phyloP scores from a whole-genome alignment of 2,329 filamentous ascomycete species.

The Trichophyton simii region DNA sequence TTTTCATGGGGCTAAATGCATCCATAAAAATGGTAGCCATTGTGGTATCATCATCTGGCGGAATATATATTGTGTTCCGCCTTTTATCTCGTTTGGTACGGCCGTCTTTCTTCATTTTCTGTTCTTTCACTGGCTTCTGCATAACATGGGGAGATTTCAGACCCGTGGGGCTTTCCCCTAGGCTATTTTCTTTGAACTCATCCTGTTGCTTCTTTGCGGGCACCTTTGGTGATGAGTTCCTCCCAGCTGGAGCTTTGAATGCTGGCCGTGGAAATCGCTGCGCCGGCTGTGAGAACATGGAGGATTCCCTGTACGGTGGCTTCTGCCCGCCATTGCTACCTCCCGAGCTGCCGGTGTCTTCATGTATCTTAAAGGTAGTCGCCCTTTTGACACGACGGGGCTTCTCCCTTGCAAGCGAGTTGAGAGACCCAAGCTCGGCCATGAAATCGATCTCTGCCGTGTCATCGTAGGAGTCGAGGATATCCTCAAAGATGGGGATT shows the following conservation, averaged over 20 bases:
- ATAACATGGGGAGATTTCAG: constrained; percentile 7
- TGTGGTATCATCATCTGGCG: constrained; percentile 31
- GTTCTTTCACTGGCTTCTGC: constrained; percentile 13
- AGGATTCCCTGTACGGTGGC: constrained; percentile 18
- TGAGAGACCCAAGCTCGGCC: constrained; percentile 23
- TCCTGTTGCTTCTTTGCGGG: constrained; percentile 5
- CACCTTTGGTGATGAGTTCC: constrained; percentile 14
- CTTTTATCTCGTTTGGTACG: constrained; percentile 23
- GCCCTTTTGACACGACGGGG: constrained; percentile 21
- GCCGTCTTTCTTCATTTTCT: constrained; percentile 10
- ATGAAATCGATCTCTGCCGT: constrained; percentile 32
- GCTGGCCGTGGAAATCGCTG: constrained; percentile 26
- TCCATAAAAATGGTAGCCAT: constrained; percentile 34
- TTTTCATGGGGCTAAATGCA: constrained; percentile 31
- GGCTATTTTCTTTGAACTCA: neutral
- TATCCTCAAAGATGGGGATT: constrained; percentile 17
- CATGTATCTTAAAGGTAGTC: constrained; percentile 27
- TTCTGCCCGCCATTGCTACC: constrained; percentile 13
- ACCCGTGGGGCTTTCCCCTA: neutral
- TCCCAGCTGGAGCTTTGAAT: constrained; percentile 19
- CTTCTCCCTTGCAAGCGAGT: constrained; percentile 20
- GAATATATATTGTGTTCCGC: constrained; percentile 31
- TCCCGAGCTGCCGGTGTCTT: constrained; percentile 18
- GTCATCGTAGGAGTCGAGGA: constrained; percentile 18
- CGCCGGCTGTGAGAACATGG: constrained; percentile 29